Evolutionary conservation across 2,329 filamentous ascomycete genomes (phyloP).

Genomic region (Aspergillaceae sp.): DNA sequence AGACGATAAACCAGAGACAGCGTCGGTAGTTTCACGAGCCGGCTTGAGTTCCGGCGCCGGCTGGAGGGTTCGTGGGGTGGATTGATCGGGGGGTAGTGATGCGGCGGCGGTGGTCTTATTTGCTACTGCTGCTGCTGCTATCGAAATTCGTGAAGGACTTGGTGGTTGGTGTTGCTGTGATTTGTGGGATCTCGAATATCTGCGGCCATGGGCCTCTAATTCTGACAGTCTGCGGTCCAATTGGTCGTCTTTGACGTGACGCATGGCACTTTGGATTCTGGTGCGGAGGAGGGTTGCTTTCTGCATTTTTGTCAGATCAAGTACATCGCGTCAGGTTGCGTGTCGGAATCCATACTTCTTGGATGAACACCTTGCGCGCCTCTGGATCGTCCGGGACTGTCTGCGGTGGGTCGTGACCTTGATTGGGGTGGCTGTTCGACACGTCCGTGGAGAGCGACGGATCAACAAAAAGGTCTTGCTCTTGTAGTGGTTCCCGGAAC

Average conservation of each 20-base stretch:
- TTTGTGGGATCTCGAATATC: slow-evolving; percentile 16
- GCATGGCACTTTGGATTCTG: slow-evolving; percentile 34
- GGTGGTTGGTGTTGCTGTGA: neutral
- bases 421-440: slow-evolving; percentile 1
- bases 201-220: slow-evolving; percentile 33
- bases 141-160: too few relatives aligned
- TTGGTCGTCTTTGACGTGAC: slow-evolving; percentile 28
- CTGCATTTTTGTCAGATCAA: slow-evolving; percentile 10
- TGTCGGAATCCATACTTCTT: slow-evolving; percentile 24
- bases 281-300: slow-evolving; percentile 33
- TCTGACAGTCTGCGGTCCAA: slow-evolving; percentile 34
- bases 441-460: neutral
- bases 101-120: neutral
- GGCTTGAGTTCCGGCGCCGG: slow-evolving; percentile 10
- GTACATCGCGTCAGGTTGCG: neutral
- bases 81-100: neutral
- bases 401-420: slow-evolving; percentile 7
- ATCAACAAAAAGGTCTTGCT: slow-evolving; percentile 1
- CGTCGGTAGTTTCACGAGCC: slow-evolving; percentile 2
- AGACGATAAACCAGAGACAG: slow-evolving; percentile 9
- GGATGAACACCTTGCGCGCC: slow-evolving; percentile 32
- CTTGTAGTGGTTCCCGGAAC: slow-evolving; percentile 8
- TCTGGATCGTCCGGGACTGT: slow-evolving; percentile 26
- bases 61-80: slow-evolving; percentile 7
- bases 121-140: neutral